These are phyloP conservation scores for Trichoderma harzianum DNA, from an alignment of 2,329 filamentous ascomycete genomes.

Conservation along the genomic window DNA sequence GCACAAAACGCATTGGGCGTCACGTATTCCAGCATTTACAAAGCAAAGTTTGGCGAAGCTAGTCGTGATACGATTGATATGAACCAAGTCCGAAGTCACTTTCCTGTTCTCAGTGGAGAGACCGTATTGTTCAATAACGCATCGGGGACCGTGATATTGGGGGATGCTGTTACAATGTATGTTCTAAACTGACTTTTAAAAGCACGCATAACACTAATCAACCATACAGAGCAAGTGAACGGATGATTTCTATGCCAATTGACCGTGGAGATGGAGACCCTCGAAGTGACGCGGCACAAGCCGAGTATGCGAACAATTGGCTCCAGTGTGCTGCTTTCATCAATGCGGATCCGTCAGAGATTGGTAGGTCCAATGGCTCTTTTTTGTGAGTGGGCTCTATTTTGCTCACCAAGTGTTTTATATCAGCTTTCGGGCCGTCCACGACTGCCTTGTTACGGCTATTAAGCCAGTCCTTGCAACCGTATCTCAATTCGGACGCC, in stretches of 20 bases:
- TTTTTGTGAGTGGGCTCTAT: too few species aligned
- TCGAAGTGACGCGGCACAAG: neutral
- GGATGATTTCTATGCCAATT: neutral
- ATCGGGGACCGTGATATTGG: neutral
- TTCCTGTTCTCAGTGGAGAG: neutral
- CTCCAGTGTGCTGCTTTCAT: neutral
- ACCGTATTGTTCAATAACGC: neutral
- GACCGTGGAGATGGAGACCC: neutral
- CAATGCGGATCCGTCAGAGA: neutral
- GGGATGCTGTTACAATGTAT: neutral
- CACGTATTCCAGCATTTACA: neutral
- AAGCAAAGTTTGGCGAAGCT: rapidly evolving
- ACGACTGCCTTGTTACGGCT: neutral
- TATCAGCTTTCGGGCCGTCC: neutral
- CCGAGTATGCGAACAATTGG: neutral
- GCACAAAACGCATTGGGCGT: neutral
- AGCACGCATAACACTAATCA: neutral
- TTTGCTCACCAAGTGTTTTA: neutral
- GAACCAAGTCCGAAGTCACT: neutral
- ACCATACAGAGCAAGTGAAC: neutral
- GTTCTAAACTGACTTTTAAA: neutral
- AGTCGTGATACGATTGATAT: neutral
- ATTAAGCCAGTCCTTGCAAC: neutral
- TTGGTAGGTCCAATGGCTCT: neutral
- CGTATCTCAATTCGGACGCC: neutral